Evolutionary conservation across 768 basidiomycete species (phyloP).

Genomic region (Trametes elegans): DNA sequence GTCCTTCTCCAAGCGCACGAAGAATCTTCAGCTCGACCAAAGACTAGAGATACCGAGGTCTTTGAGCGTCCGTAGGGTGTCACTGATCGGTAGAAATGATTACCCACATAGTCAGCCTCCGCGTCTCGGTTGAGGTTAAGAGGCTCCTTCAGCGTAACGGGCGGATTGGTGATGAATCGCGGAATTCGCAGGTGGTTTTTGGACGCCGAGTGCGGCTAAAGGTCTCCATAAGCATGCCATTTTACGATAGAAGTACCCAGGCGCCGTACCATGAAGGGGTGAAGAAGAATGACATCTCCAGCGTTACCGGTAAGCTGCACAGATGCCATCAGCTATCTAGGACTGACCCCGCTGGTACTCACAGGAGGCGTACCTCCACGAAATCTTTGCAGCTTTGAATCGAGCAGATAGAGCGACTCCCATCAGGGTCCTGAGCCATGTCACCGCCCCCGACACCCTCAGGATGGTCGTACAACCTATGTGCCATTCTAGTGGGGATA

Average conservation of each 20-base stretch:
- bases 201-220: conserved; percentile 35
- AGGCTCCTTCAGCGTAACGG: conserved; percentile 34
- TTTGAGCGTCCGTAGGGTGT: no score
- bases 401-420: conserved; percentile 21
- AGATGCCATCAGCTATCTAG: not conserved
- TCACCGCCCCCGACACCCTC: conserved; percentile 21
- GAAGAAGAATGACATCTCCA: conserved; percentile 37
- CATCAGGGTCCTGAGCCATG: conserved; percentile 22
- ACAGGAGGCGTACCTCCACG: conserved; percentile 20
- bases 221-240: no score
- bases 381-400: conserved; percentile 23
- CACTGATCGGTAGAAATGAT: no score
- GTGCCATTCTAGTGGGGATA: not conserved
- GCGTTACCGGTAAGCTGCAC: conserved; percentile 33
- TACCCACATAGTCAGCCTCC: conserved; percentile 27
- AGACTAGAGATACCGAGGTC: conserved; percentile 13
- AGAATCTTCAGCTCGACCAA: conserved; percentile 38
- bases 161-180: conserved; percentile 39
- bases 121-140: conserved; percentile 34
- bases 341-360: not conserved
- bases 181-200: conserved; percentile 34
- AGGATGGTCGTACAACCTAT: conserved; percentile 24
- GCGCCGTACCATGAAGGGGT: conserved; percentile 38
- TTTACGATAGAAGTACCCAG: no score
- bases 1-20: conserved; percentile 28